phyloP scores from a whole-genome alignment of 192 early-diverging fungal genomes.

The Linnemannia exigua region DNA sequence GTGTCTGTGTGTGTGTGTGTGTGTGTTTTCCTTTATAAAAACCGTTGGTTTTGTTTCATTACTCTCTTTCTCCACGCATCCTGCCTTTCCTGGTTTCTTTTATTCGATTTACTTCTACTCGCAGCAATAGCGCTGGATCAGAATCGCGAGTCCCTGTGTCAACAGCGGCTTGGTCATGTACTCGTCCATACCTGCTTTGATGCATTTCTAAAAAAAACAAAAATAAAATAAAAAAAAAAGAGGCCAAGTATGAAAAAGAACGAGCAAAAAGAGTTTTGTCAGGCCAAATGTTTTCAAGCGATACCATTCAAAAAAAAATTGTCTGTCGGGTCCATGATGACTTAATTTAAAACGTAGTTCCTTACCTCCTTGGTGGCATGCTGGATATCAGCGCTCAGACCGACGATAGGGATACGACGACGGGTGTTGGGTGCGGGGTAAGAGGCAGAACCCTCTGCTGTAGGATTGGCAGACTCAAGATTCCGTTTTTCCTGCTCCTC shows the following conservation, averaged over 20 bases:
- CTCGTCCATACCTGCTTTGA: slow-evolving; percentile 54
- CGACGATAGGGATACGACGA: slow-evolving; percentile 42
- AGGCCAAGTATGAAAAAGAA: no score
- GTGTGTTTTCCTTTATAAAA: no score
- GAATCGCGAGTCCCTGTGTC: slow-evolving; percentile 47
- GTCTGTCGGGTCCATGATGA: no score
- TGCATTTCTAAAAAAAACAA: slow-evolving; percentile 28
- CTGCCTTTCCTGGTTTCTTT: no score
- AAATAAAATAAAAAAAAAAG: neutral
- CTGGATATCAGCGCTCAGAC: slow-evolving; percentile 54
- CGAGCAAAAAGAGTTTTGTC: neutral
- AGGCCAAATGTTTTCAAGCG: neutral
- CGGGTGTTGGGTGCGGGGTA: neutral
- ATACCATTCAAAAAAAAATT: no score
- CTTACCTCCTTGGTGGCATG: slow-evolving; percentile 46
- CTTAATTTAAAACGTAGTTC: no score
- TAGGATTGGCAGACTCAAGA: neutral
- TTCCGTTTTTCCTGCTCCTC: slow-evolving; percentile 2
- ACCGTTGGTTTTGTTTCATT: no score
- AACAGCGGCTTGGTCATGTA: slow-evolving; percentile 57
- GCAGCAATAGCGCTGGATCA: slow-evolving; percentile 50
- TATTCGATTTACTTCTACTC: neutral
- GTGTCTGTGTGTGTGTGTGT: no score
- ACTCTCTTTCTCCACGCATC: no score
- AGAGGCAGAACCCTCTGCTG: neutral